A percentile compares a stretch with the other conserved stretches of the same genome.
Evolutionary conservation across 345 rosid species (phyloP).

Genomic region (Ceriops tagal): DNA sequence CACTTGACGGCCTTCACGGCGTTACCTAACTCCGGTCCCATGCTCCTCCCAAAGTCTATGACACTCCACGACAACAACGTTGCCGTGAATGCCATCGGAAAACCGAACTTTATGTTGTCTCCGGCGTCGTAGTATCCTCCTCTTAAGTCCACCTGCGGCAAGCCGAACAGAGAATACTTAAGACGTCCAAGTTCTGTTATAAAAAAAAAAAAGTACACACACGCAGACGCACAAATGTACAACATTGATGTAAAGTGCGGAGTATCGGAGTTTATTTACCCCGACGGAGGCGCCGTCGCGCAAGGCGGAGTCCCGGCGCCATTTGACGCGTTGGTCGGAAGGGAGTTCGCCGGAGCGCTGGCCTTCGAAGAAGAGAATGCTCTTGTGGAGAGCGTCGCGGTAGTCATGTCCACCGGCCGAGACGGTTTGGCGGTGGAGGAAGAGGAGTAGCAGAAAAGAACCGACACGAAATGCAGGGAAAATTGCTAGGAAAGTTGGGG

Average conservation of each 20-base stretch:
- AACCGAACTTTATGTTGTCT: conserved; percentile 36
- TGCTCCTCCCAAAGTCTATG: conserved; percentile 31
- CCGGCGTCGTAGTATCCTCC: conserved; percentile 40
- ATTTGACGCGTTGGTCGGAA: conserved; percentile 26
- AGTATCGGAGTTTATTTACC: neutral
- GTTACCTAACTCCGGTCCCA: conserved; percentile 31
- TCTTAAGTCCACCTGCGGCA: conserved; percentile 25
- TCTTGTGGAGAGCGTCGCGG: conserved; percentile 29
- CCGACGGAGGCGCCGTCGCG: conserved; percentile 30
- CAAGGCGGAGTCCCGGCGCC: conserved; percentile 34
- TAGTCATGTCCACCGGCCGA: conserved; percentile 32
- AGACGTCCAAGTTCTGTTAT: neutral
- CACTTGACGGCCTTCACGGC: conserved; percentile 31
- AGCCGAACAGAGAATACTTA: neutral
- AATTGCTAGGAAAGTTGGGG: conserved; percentile 18
- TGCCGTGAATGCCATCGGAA: conserved; percentile 37
- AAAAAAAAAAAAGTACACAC: neutral
- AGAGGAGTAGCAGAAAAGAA: conserved; percentile 31
- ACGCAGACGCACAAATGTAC: neutral
- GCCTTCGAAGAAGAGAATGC: conserved; percentile 30
- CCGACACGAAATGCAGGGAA: conserved; percentile 15
- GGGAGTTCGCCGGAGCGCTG: conserved; percentile 29
- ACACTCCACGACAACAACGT: conserved; percentile 32
- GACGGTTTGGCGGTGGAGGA: conserved; percentile 20
- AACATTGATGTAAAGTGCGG: neutral